Conservation (phyloP, 257 asterid species). For the Solanum paucissectum region DNA sequence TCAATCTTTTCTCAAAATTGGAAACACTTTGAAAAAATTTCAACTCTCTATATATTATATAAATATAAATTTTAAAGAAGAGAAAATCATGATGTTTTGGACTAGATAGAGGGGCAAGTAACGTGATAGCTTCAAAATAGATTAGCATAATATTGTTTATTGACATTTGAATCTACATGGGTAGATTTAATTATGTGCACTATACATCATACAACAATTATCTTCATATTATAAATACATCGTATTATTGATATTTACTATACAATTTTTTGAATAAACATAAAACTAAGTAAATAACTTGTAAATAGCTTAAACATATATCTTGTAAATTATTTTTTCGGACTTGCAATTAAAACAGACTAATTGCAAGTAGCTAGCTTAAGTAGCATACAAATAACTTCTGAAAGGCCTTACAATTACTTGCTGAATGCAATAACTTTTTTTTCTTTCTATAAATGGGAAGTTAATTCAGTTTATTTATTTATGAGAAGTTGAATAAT, state of each 20-base stretch:
- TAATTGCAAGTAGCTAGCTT: too few species aligned
- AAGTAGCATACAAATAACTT: not conserved
- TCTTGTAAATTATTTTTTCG: rapidly evolving
- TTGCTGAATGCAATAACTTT: too few species aligned
- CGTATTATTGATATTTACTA: too few species aligned
- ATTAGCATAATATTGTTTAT: not conserved
- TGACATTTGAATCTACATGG: not conserved
- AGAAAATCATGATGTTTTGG: not conserved
- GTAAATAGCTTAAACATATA: too few species aligned
- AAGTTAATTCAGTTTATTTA: not conserved
- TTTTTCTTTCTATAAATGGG: too few species aligned
- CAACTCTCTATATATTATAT: not conserved
- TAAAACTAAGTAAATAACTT: too few species aligned
- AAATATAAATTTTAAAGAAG: too few species aligned
- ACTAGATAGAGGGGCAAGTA: not conserved
- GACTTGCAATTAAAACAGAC: not conserved
- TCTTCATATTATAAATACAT: too few species aligned
- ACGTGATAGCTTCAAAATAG: not conserved
- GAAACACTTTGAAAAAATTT: not conserved
- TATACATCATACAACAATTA: not conserved
- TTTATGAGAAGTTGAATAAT: too few species aligned
- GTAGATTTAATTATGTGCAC: not conserved
- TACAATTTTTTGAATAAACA: too few species aligned
- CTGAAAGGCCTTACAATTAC: not conserved
- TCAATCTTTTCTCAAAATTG: not conserved